Base-by-base conservation (phyloP, 352 stramenopile species). In the Globisporangium heterothallicum region DNA sequence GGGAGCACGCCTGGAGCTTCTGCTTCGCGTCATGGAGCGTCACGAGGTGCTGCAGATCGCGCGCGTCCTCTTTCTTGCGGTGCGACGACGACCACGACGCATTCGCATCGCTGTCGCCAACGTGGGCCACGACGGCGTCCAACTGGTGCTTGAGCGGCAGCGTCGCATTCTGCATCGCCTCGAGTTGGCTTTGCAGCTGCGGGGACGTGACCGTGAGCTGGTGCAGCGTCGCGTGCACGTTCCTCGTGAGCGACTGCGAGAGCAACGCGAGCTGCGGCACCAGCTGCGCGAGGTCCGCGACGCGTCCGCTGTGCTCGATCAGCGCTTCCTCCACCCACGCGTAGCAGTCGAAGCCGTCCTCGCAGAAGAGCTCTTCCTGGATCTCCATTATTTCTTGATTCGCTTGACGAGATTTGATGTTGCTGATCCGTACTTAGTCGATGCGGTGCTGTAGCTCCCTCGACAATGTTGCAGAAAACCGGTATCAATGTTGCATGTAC, bases 321-420 rank as follows among this genome's bases (percentile, higher is more conserved):
- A 90, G 58, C 27, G 71, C 75, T 41, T 86, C 67, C 62, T 90
- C 79, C 24, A 82, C 66, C 76, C 76, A 90, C 53, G 74, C 74
- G 61, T 78, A 88, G 42, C 68, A 74, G 57, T 90, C 72, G 58
- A 90, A 90, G 38, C 52, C 68, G 19, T 66, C 45, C 44, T 66
- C 70, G 19, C 48, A 49, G 35, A 82, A 86, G 25, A 69, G 63
- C 19, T 69, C 61, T 21, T 78, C 75, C 49, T 74, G 70, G 41
- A 86, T n/a, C 30, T 56, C 55, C 40, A 61, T 49, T 13, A 38
- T 38, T 4, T n/a, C 8, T n/a, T n/a, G n/a, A n/a, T n/a, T n/a
- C n/a, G n/a, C n/a, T n/a, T n/a, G n/a, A n/a, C n/a, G n/a, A n/a
- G n/a, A n/a, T n/a, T 16, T 22, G 25, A 0, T 49, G 43, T 14